Base-by-base conservation (phyloP, 108 stramenopile species). In the Tribonema minus region DNA sequence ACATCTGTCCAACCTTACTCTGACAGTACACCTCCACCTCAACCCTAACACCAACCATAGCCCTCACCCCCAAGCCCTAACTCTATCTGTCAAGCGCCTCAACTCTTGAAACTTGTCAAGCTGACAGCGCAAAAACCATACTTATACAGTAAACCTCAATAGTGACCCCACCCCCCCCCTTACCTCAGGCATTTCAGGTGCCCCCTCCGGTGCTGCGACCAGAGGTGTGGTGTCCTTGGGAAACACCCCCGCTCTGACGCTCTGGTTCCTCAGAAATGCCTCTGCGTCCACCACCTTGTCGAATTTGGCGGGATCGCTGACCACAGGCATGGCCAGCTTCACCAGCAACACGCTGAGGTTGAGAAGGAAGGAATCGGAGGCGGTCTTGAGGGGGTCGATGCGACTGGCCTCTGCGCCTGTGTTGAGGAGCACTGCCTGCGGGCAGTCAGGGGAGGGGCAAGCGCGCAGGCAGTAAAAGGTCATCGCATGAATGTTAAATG, bases 311-410 rank as follows among this genome's bases (percentile, higher is more conserved):
- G 61, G 61, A 30, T 84, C 83, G 28, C 80, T 68, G 25, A 84
- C 41, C 9, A 85, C 67, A 12, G 83, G 83, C 80, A 67, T 77
- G 23, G 83, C 83, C 72, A 85, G 25, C 9, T 72, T 34, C 32
- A 85, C 37, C 26, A 83, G 64, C n/a, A 72, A 68, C 32, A 68
- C 79, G 32, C 80, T 62, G 0, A 83, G 5, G 68, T 83, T 83
- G 25, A 85, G 30, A 28, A 85, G 34, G 73, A 83, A 85, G 64
- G 71, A 79, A 15, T 73, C 4, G 37, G 69, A 78, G 2, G 80
- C 35, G 20, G 83, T 46, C 29, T 83, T 41, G 29, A 72, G 59
- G 20, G 67, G 83, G 64, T 83, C 79, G n/a, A 83, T 83, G 39
- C 72, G 70, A 3, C 63, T 72, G 3, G 83, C 82, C 67, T 80